A percentile compares a stretch with the other conserved stretches of the same genome.
Conservation (phyloP, 805 yeast species). For the Yarrowia keelungensis region DNA sequence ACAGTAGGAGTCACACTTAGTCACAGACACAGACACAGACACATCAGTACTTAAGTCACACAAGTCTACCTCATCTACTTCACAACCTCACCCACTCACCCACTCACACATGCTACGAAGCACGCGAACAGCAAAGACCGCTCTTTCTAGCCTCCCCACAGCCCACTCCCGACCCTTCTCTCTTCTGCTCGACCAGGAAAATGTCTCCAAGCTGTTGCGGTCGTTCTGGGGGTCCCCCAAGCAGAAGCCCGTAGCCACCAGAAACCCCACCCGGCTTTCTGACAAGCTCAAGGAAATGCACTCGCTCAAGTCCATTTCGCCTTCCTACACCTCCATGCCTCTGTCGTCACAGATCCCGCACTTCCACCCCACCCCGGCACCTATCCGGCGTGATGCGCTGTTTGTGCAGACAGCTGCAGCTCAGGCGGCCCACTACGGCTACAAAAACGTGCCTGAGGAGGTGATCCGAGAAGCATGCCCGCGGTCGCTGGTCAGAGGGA, state of each 20-base stretch:
- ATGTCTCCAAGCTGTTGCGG: conserved; percentile 32
- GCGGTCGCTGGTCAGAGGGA: conserved; percentile 23
- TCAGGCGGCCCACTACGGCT: conserved; percentile 33
- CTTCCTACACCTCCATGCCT: conserved; percentile 23
- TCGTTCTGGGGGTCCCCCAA: conserved; percentile 32
- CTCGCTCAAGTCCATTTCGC: conserved; percentile 36
- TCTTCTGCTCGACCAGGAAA: conserved; percentile 35
- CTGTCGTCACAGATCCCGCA: conserved; percentile 29
- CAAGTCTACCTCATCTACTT: too few relatives aligned
- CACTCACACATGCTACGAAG: conserved; percentile 6
- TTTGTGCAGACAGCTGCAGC: conserved; percentile 26
- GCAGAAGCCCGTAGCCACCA: background rate
- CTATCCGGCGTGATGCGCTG: conserved; percentile 32
- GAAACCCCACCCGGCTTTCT: conserved; percentile 28
- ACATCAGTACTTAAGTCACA: background rate
- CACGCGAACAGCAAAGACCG: background rate
- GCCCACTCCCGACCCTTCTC: conserved; percentile 10
- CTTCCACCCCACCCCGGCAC: conserved; percentile 33
- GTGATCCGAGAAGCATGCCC: conserved; percentile 36
- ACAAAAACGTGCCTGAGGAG: conserved; percentile 34
- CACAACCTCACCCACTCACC: background rate
- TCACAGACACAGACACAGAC: background rate
- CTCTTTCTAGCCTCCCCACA: background rate
- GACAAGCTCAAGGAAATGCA: conserved; percentile 36
- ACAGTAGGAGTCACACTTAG: background rate